Evolutionary conservation across 2,329 filamentous ascomycete genomes (phyloP), one percentile per base, ranked within the genome.

Genomic region (Penicillium sp.): DNA sequence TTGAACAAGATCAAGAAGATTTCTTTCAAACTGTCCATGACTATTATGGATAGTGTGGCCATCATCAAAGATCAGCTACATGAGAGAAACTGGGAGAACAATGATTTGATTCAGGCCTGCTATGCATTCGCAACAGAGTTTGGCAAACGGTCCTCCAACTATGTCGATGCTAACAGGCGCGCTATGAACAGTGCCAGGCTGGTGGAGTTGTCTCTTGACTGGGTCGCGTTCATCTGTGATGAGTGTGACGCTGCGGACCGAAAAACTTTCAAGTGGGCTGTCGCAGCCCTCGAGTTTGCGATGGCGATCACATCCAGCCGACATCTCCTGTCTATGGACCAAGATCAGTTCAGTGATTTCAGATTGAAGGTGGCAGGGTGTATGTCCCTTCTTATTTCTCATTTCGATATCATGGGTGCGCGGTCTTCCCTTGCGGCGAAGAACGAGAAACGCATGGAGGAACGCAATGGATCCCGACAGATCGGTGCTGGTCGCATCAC

Each of bases 41-140:
- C 89, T 6, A 97, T 98, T 70, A 96, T 98, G 88, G 91, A 97
- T 69, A 96, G 89, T 65, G 93, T 98, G 39, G 88, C 95, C 65
- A 88, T 88, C 55, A 93, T 98, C 56, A 81, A 89, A 56, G 83
- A 83, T 58, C 91, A 98, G 69, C 89, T 89, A 1, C 65, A 58
- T 41, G 58, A 67, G 44, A 78, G 80, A 50, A 87, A 85, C 8
- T 80, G 91, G 56, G 85, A 93, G 57, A 95, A 91, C 65, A 89
- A 95, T 61, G 93, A 98, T 63, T 80, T 98, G 28, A 93, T 98
- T 56, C 93, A 98, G 69, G 95, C 89, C 5, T 98, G 91, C 70
- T 98, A 97, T 68, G 87, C 94, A 35, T 98, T 97, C 63, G 93
- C 93, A n/a, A 97, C 93, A 0, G 93, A 98, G 67, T 98, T 98